These are phyloP conservation scores for Aspergillus sp. DNA, from an alignment of 2,329 filamentous ascomycete species.

Conservation along the genomic window DNA sequence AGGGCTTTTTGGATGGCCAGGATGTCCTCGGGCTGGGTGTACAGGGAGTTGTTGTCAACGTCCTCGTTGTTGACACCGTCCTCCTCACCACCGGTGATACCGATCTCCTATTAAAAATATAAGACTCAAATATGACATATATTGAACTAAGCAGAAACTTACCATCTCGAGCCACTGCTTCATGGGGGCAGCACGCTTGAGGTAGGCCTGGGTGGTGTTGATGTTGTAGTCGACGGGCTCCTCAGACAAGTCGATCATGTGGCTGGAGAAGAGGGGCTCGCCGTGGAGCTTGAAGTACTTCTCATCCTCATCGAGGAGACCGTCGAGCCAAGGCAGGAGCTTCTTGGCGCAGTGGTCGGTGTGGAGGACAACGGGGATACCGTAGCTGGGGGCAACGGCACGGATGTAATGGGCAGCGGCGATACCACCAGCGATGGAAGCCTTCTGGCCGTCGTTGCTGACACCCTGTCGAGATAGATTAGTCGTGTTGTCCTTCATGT, in stretches of 20 bases:
- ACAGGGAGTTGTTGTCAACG: slow-evolving; percentile 93
- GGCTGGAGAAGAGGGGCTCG: slow-evolving; percentile 88
- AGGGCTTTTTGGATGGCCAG: slow-evolving; percentile 86
- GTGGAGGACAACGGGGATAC: slow-evolving; percentile 87
- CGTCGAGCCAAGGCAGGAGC: slow-evolving; percentile 95
- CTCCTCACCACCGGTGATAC: slow-evolving; percentile 95
- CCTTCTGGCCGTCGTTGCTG: slow-evolving; percentile 75
- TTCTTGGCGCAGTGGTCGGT: slow-evolving; percentile 99
- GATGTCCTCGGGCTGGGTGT: slow-evolving; percentile 97
- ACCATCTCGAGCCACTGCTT: slow-evolving; percentile 99
- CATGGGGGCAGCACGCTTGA: slow-evolving; percentile 91
- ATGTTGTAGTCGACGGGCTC: slow-evolving; percentile 89
- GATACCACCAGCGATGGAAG: slow-evolving; percentile 81
- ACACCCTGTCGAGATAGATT: slow-evolving; percentile 48
- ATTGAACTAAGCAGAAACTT: slow-evolving; percentile 17
- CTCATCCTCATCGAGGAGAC: slow-evolving; percentile 93
- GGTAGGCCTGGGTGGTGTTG: slow-evolving; percentile 83
- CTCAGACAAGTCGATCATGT: slow-evolving; percentile 98
- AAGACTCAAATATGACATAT: no score
- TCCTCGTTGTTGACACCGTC: slow-evolving; percentile 98
- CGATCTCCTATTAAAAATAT: slow-evolving; percentile 58
- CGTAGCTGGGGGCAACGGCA: slow-evolving; percentile 78
- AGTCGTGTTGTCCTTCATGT: no score
- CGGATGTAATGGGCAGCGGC: slow-evolving; percentile 93
- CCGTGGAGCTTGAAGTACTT: slow-evolving; percentile 88